phyloP scores from a whole-genome alignment of 2,329 filamentous ascomycete genomes.

The Byssothecium circinans region DNA sequence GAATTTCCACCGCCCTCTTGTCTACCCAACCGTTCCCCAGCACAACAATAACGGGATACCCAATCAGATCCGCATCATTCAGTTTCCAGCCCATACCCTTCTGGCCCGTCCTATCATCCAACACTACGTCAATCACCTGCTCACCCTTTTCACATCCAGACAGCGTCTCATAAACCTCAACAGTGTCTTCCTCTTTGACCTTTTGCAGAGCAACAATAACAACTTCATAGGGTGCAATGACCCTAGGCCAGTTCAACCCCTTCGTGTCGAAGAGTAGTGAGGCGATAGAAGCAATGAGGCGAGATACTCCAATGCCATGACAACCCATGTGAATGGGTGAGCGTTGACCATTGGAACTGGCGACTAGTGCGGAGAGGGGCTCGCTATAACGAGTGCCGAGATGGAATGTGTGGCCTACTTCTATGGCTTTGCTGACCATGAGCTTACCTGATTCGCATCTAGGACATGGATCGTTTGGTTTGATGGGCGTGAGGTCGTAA shows the following conservation, averaged over 20 bases:
- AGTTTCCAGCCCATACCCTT: conserved; percentile 80
- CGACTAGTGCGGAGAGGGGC: conserved; percentile 68
- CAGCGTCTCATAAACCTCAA: conserved; percentile 66
- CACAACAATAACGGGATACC: conserved; percentile 82
- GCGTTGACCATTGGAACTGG: conserved; percentile 44
- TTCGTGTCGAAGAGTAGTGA: conserved; percentile 69
- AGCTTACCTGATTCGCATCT: conserved; percentile 67
- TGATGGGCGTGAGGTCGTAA: conserved; percentile 67
- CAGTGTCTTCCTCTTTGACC: conserved; percentile 52
- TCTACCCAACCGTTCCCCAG: conserved; percentile 58
- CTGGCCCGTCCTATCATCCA: conserved; percentile 49
- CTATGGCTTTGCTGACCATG: conserved; percentile 71
- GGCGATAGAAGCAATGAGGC: conserved; percentile 84
- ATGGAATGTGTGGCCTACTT: conserved; percentile 94
- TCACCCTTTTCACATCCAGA: neutral
- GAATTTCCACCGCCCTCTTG: conserved; percentile 65
- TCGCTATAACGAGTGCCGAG: conserved; percentile 85
- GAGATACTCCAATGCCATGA: conserved; percentile 90
- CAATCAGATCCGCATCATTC: conserved; percentile 83
- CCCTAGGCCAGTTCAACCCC: conserved; percentile 83
- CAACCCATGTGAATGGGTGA: conserved; percentile 88
- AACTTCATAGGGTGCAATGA: conserved; percentile 81
- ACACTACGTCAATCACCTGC: conserved; percentile 24
- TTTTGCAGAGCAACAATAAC: conserved; percentile 61
- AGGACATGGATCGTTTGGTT: conserved; percentile 71